A percentile compares a stretch with the other conserved stretches of the same genome.
Conservation (phyloP, 225 moss, liverwort and hornwort genomes). For the Antitrichia curtipendula region DNA sequence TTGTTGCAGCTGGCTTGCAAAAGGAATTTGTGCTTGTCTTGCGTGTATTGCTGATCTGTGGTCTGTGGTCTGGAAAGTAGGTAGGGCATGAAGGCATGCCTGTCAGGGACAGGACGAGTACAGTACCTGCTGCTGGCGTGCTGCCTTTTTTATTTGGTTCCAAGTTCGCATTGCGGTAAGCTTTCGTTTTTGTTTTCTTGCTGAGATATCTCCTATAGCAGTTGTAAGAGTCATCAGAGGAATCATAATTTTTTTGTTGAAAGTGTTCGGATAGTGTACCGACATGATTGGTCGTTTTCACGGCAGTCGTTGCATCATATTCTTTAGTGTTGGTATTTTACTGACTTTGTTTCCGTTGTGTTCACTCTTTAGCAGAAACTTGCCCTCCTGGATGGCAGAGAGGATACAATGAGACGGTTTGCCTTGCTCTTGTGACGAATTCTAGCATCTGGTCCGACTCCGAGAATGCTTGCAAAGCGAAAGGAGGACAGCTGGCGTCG, state of each 20-base stretch:
- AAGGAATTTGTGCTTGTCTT: not conserved
- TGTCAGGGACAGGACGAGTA: conserved; percentile 84
- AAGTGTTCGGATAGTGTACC: not conserved
- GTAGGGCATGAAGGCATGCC: conserved; percentile 99
- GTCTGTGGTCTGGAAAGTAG: conserved; percentile 16
- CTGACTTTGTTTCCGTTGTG: not conserved
- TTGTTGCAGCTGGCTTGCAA: not conserved
- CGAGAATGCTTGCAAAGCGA: conserved; percentile 34
- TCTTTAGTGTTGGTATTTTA: not conserved
- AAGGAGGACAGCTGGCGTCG: conserved; percentile 67
- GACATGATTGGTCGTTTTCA: not conserved
- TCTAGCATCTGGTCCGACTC: conserved; percentile 53
- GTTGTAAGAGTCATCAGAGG: not conserved
- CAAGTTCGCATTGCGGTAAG: conserved; percentile 64
- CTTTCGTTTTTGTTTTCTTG: not conserved
- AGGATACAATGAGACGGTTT: conserved; percentile 63
- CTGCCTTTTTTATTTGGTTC: conserved; percentile 58
- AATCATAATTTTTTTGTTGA: too few relatives aligned
- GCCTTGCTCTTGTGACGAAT: conserved; percentile 55
- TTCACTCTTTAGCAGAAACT: conserved; percentile 27
- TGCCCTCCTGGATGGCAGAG: conserved; percentile 86
- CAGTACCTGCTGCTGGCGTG: conserved; percentile 88
- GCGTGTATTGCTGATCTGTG: not conserved
- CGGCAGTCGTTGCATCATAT: not conserved
- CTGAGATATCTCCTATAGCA: not conserved